These are phyloP conservation scores for Herpotrichia juniperi DNA, from an alignment of 2,329 filamentous ascomycete species.

Conservation along the genomic window DNA sequence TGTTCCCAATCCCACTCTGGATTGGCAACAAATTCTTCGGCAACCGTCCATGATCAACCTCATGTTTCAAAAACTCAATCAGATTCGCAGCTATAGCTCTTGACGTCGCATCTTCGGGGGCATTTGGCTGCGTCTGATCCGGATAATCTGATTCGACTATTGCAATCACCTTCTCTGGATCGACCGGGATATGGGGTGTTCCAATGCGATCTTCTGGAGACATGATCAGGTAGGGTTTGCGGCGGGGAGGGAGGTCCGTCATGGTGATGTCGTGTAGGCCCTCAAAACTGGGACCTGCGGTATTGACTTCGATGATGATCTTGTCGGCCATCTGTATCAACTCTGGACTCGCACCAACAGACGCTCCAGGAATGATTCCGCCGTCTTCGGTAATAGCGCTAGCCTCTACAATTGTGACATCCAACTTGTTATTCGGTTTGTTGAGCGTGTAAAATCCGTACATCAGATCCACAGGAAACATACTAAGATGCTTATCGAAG, in stretches of 20 bases:
- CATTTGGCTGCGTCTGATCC: slow-evolving; percentile 76
- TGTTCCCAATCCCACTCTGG: slow-evolving; percentile 90
- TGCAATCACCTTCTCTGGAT: slow-evolving; percentile 83
- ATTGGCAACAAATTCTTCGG: slow-evolving; percentile 79
- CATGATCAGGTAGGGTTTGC: slow-evolving; percentile 88
- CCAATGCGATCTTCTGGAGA: slow-evolving; percentile 86
- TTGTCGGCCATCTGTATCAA: slow-evolving; percentile 91
- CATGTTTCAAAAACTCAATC: slow-evolving; percentile 86
- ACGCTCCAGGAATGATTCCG: slow-evolving; percentile 85
- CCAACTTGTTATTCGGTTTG: slow-evolving; percentile 73
- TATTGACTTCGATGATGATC: slow-evolving; percentile 93
- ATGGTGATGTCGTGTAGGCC: slow-evolving; percentile 90
- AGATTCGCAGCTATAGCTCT: slow-evolving; percentile 77
- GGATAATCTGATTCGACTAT: slow-evolving; percentile 85
- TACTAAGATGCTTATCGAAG: slow-evolving; percentile 91
- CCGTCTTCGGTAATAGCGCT: slow-evolving; percentile 87
- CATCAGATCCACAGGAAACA: slow-evolving; percentile 87
- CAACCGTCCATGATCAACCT: slow-evolving; percentile 78
- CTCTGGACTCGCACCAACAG: slow-evolving; percentile 83
- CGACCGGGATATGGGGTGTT: slow-evolving; percentile 79
- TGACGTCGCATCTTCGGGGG: slow-evolving; percentile 75
- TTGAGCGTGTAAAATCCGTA: slow-evolving; percentile 84
- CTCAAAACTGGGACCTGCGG: slow-evolving; percentile 80
- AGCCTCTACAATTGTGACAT: slow-evolving; percentile 85
- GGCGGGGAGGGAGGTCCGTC: slow-evolving; percentile 79